Base-by-base conservation (phyloP, 257 asterid genomes). In the Solanum pinnatisectum region DNA sequence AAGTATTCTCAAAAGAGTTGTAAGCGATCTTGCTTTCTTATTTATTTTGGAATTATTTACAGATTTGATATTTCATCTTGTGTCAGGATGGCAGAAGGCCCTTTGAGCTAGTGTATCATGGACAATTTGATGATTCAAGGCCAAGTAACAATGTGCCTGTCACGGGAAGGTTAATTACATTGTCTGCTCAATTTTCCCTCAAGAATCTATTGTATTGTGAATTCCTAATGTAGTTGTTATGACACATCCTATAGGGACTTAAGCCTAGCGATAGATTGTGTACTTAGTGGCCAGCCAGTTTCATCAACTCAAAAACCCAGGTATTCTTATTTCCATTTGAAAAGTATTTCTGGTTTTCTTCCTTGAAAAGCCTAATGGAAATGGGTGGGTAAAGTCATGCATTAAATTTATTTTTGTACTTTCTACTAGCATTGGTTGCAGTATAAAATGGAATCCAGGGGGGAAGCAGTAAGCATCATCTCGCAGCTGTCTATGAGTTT, bases 101-200 rank as follows among this genome's bases (percentile, higher is more conserved):
- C 73, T 96, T 95, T 92, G 98, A 96, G 94, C 91, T 96, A 84
- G 98, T 96, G 36, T 96, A 95, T 90, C 98, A 95, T 40, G 98
- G 99, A 10, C 99, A 95, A 86, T 96, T 95, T 88, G 99, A 96
- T 91, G 98, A 95, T 93, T 96, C 98, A 85, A 94, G 98, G 83
- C 98, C 98, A 32, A 92, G 94, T 68, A 94, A 89, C 85, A 92
- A 89, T 32, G 88, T 93, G 44, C 95, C 92, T 15, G 88, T 95
- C 86, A 95, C 98, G 8, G 98, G 99, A 93, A 96, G 99, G 99
- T 96, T 85, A 23, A 77, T 39, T 42, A 77, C 33, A 42, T 14
- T 68, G 71, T 52, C 40, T 59, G 18, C 84, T 15, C 25, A 60
- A 42, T 4, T 37, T 86, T 67, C 40, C 78, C 35, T 67, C 68